These are phyloP conservation scores for Komagataella populi DNA, from an alignment of 805 yeast species.

Conservation along the genomic window DNA sequence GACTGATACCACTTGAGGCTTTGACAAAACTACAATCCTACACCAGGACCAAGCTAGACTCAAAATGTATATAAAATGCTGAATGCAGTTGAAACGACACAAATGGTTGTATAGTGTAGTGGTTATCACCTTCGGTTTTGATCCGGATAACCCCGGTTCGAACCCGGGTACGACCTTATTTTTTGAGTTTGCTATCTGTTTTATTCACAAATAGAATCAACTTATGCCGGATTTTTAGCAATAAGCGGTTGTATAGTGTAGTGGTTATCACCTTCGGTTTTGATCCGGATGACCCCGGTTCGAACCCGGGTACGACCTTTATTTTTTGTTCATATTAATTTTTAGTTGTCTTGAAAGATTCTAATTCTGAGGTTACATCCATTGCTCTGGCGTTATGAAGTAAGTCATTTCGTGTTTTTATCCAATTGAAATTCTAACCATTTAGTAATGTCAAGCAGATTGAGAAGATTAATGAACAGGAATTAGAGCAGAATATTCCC, in stretches of 20 bases:
- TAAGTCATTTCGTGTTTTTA: neutral
- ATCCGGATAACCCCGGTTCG: slow-evolving; percentile 78
- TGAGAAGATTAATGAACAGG: slow-evolving; percentile 48
- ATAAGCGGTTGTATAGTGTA: slow-evolving; percentile 43
- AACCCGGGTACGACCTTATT: slow-evolving; percentile 67
- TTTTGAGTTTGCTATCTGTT: slow-evolving; percentile 3
- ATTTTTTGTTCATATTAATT: slow-evolving; percentile 3
- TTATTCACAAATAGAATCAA: neutral
- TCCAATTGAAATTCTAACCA: neutral
- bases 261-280: slow-evolving; percentile 75
- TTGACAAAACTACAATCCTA: too few species aligned
- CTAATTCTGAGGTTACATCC: neutral
- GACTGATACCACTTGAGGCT: too few species aligned
- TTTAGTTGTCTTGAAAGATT: neutral
- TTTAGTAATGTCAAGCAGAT: slow-evolving; percentile 21
- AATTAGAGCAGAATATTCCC: slow-evolving; percentile 45
- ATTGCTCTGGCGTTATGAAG: neutral
- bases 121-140: slow-evolving; percentile 75
- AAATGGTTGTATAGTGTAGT: slow-evolving; percentile 49
- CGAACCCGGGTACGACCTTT: slow-evolving; percentile 75
- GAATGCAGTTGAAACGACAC: neutral
- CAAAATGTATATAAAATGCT: too few species aligned
- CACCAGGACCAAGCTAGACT: too few species aligned
- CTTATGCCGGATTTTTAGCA: neutral
- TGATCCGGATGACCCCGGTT: slow-evolving; percentile 77